phyloP scores from a whole-genome alignment of 352 stramenopile species.

The Lagenidium giganteum region DNA sequence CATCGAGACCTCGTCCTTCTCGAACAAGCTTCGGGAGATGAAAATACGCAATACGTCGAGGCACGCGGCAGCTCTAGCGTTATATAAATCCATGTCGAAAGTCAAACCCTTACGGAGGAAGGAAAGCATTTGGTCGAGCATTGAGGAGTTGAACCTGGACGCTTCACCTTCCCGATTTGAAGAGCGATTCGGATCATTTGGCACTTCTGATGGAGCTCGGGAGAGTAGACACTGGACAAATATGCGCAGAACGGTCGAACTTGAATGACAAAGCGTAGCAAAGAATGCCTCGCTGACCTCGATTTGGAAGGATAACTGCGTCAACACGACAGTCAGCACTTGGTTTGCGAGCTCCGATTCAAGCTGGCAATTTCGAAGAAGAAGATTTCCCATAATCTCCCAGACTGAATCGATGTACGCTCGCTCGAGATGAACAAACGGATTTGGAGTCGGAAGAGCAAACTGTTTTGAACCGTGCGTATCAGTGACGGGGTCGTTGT shows the following conservation, averaged over 20 bases:
- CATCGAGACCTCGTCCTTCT: conserved; percentile 54
- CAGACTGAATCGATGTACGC: conserved; percentile 48
- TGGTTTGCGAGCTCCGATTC: conserved; percentile 18
- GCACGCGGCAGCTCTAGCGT: conserved; percentile 22
- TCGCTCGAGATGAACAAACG: conserved; percentile 10
- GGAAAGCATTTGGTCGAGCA: not conserved
- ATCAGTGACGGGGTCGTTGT: conserved; percentile 28
- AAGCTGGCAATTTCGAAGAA: conserved; percentile 41
- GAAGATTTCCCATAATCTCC: conserved; percentile 52
- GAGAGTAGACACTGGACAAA: conserved; percentile 29
- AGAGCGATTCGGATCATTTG: not conserved
- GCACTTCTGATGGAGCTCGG: not conserved
- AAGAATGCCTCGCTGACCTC: conserved; percentile 52
- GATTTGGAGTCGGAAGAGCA: conserved; percentile 18
- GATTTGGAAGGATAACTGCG: conserved; percentile 39
- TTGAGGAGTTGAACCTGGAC: not conserved
- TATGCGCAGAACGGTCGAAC: conserved; percentile 36
- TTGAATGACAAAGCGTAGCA: conserved; percentile 41
- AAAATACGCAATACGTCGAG: conserved; percentile 37
- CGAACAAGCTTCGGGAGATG: conserved; percentile 33
- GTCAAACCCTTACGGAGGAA: conserved; percentile 1
- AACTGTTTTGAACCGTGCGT: conserved; percentile 21
- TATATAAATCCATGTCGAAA: conserved; percentile 1
- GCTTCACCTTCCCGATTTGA: not conserved
- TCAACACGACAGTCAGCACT: conserved; percentile 23